Evolutionary conservation across 2,329 filamentous ascomycete genomes (phyloP), one percentile per base, ranked within the genome.

Genomic region (Scedosporium boydii): DNA sequence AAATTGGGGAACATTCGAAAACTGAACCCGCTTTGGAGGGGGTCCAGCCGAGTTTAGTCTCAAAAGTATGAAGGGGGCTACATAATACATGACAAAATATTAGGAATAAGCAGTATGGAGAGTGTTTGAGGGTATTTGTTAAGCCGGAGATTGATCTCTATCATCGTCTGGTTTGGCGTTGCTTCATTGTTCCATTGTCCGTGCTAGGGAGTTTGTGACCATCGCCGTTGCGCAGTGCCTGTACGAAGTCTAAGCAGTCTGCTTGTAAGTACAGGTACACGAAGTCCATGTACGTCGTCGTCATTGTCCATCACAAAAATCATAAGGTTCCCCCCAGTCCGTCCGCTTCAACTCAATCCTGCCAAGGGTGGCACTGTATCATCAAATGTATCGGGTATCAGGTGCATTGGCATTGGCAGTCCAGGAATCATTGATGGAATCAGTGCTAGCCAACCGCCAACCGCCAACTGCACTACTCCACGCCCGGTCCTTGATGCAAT

Each of bases 331-430:
- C 23, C 23, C 18, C 18, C 23, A 23, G 51, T 27, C 12, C 51
- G 2, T 55, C 51, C 18, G 12, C 51, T 16, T 55, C 34, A 14
- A 38, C 34, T 55, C 18, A 55, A 55, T 55, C 59, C 42, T 60
- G 27, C 51, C 44, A 10, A 44, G 14, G 16, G 59, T 60, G 59
- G 34, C 48, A 60, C 59, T 60, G 48, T 60, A 51, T 60, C 59
- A 51, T 58, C 56, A 58, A 38, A 38, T 38, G 34, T 38, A 38
- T 58, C 18, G 56, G 29, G n/a, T 42, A 58, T 42, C 6, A 27
- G 34, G 56, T 18, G 56, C 34, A 38, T 23, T 23, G 23, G 27
- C 56, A 58, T 21, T 18, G 56, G 27, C 18, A 38, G 34, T 38
- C 34, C 12, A 38, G 34, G 34, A 38, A 38, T 38, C 34, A 14